A percentile compares a stretch with the other conserved stretches of the same genome.
Conservation (phyloP, 805 yeast species). For the Candida nanaspora region DNA sequence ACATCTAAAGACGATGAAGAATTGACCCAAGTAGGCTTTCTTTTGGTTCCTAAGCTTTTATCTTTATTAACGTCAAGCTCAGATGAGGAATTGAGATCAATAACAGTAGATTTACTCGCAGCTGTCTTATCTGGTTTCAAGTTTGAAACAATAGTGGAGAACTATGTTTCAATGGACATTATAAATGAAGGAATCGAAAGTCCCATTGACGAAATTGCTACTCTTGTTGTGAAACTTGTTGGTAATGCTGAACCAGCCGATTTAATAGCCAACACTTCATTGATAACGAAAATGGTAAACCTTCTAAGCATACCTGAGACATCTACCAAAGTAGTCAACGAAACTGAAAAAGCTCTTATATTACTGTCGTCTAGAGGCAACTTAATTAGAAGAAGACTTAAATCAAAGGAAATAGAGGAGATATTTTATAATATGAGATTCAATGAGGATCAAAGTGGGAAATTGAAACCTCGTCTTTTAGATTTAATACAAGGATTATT, state of each 20-base stretch:
- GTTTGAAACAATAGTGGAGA: conserved; percentile 20
- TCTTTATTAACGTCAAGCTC: conserved; percentile 16
- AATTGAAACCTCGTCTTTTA: conserved; percentile 22
- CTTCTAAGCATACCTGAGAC: conserved; percentile 14
- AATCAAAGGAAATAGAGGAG: conserved; percentile 17
- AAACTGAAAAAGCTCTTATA: conserved; percentile 15
- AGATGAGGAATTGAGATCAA: conserved; percentile 7
- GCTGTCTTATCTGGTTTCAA: conserved; percentile 19
- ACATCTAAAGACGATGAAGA: not conserved
- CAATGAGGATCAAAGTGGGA: conserved; percentile 11
- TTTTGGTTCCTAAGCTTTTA: conserved; percentile 12
- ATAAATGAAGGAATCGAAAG: conserved; percentile 23
- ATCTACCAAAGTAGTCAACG: conserved; percentile 14
- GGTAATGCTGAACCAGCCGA: conserved; percentile 24
- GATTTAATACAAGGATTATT: conserved; percentile 23
- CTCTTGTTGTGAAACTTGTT: conserved; percentile 18
- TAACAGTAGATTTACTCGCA: conserved; percentile 15
- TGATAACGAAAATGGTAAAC: conserved; percentile 17
- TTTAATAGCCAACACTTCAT: conserved; percentile 24
- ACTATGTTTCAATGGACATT: conserved; percentile 16
- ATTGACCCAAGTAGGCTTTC: not conserved
- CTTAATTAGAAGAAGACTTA: conserved; percentile 21
- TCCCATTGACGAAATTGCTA: conserved; percentile 18
- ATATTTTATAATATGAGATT: conserved; percentile 15
- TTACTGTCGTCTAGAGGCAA: conserved; percentile 19